A percentile compares a stretch with the other conserved stretches of the same genome.
These are phyloP conservation scores for Cyberlindnera lachancei DNA, from an alignment of 805 yeast genomes.

Conservation along the genomic window DNA sequence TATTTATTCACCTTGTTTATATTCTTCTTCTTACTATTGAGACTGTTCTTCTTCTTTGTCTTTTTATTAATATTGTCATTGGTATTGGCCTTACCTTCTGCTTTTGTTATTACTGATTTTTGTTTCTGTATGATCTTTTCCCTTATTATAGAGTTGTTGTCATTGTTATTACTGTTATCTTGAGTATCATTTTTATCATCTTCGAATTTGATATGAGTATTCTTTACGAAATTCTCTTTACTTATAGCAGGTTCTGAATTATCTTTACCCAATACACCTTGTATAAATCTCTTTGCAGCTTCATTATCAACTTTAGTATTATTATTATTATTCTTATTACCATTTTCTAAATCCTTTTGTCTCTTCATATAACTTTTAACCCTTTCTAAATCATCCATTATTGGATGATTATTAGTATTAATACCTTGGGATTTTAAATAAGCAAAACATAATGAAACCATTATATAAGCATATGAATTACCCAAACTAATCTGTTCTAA, in stretches of 20 bases:
- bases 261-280: slow-evolving; percentile 34
- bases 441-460: slow-evolving; percentile 51
- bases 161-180: too few relatives aligned
- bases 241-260: slow-evolving; percentile 48
- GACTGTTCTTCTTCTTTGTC: slow-evolving; percentile 4
- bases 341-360: slow-evolving; percentile 27
- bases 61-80: slow-evolving; percentile 3
- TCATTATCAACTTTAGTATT: slow-evolving; percentile 24
- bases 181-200: slow-evolving; percentile 18
- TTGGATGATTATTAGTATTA: slow-evolving; percentile 49
- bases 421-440: slow-evolving; percentile 52
- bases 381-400: slow-evolving; percentile 58
- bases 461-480: slow-evolving; percentile 27
- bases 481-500: slow-evolving; percentile 21
- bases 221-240: slow-evolving; percentile 41
- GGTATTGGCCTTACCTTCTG: too few relatives aligned
- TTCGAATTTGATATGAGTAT: slow-evolving; percentile 44
- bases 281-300: slow-evolving; percentile 40
- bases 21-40: slow-evolving; percentile 2
- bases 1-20: neutral
- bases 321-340: slow-evolving; percentile 10
- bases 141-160: too few relatives aligned
- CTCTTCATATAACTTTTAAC: slow-evolving; percentile 63
- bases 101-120: too few relatives aligned
- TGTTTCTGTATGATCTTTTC: too few relatives aligned